Evolutionary conservation across 2,329 filamentous ascomycete genomes (phyloP).

Genomic region (Fusarium multiceps): DNA sequence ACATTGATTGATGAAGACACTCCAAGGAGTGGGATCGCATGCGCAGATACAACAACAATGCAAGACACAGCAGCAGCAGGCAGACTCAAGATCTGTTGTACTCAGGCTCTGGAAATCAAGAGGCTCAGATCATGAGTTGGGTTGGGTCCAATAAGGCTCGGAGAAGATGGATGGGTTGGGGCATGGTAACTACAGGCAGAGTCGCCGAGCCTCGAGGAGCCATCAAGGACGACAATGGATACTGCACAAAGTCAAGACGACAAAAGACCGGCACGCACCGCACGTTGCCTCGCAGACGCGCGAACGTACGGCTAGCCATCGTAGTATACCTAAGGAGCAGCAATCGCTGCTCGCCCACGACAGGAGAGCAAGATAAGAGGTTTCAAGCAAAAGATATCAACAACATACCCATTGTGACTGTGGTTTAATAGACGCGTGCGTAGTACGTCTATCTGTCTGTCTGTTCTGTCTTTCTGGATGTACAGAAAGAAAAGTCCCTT

Average conservation of each 20-base stretch:
- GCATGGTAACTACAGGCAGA: conserved; percentile 34
- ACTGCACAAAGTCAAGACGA: conserved; percentile 20
- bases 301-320: conserved; percentile 23
- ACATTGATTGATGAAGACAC: conserved; percentile 51
- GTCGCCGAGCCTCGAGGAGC: conserved; percentile 31
- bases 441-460: conserved; percentile 21
- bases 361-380: not conserved
- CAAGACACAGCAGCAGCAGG: conserved; percentile 36
- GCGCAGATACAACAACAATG: conserved; percentile 34
- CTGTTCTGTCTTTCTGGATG: conserved; percentile 12
- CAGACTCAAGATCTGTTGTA: conserved; percentile 36
- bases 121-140: conserved; percentile 38
- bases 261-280: conserved; percentile 31
- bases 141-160: conserved; percentile 35
- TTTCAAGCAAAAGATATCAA: conserved; percentile 40
- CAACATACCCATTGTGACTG: conserved; percentile 47
- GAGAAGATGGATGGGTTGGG: conserved; percentile 27
- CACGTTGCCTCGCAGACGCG: conserved; percentile 38
- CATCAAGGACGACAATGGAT: conserved; percentile 23
- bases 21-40: conserved; percentile 46
- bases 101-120: conserved; percentile 18
- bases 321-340: conserved; percentile 5
- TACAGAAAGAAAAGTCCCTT: conserved; percentile 42
- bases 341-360: conserved; percentile 3
- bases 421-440: conserved; percentile 31